Evolutionary conservation across 179 eudicot genomes (phyloP).

Genomic region (Heliamphora pulchella): DNA sequence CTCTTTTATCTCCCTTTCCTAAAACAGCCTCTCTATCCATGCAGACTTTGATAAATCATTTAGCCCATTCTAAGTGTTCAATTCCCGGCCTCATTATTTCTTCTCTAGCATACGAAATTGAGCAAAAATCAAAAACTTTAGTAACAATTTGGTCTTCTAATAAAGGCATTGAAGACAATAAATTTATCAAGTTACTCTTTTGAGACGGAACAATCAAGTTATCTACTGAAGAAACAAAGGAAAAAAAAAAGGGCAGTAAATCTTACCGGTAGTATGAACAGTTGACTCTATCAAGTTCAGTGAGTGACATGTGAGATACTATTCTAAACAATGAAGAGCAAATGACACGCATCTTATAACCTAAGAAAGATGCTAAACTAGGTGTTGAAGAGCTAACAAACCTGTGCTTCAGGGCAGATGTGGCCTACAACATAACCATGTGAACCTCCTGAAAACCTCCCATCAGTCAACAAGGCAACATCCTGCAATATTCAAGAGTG

Average conservation of each 20-base stretch:
- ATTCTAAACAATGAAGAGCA: background rate
- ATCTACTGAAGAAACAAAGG: background rate
- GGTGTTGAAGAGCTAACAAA: slow-evolving; percentile 16
- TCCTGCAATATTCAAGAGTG: slow-evolving; percentile 46
- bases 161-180: too few species aligned
- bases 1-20: too few species aligned
- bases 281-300: background rate
- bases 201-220: background rate
- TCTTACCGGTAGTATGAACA: background rate
- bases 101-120: too few species aligned
- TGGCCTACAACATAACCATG: slow-evolving; percentile 98
- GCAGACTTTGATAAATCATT: too few species aligned
- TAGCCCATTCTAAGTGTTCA: too few species aligned
- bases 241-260: background rate
- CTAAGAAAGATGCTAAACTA: background rate
- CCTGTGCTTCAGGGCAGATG: slow-evolving; percentile 96
- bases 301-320: background rate
- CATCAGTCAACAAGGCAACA: slow-evolving; percentile 87
- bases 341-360: background rate
- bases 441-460: slow-evolving; percentile 96
- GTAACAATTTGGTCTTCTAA: too few species aligned
- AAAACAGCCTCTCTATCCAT: too few species aligned
- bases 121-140: too few species aligned
- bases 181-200: too few species aligned
- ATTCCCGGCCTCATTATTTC: too few species aligned